A percentile compares a stretch with the other conserved stretches of the same genome.
Evolutionary conservation across 169 alveolate genomes (phyloP).

Genomic region (Neospora caninum): DNA sequence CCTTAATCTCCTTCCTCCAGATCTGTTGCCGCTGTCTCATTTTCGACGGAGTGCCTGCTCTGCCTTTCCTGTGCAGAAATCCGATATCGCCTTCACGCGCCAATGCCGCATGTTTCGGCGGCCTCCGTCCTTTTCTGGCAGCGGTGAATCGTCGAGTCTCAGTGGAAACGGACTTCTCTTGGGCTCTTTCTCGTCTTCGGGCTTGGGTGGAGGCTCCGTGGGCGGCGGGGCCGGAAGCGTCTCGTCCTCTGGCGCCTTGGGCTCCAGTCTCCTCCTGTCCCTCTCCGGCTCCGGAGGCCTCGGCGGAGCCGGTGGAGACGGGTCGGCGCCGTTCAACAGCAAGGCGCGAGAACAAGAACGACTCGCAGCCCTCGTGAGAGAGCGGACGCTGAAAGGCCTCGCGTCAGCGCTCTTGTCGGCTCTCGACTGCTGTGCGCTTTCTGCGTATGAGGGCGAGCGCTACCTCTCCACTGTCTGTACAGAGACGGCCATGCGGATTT

Average conservation of each 20-base stretch:
- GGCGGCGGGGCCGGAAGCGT: neutral
- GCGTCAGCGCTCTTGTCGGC: slow-evolving; percentile 60
- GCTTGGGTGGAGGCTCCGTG: slow-evolving; percentile 2
- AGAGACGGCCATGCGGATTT: neutral
- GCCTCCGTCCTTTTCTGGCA: slow-evolving; percentile 1
- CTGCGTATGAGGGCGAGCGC: slow-evolving; percentile 45
- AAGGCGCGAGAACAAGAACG: slow-evolving; percentile 16
- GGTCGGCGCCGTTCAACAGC: neutral
- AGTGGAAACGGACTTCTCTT: slow-evolving; percentile 34
- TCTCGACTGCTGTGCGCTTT: slow-evolving; percentile 47
- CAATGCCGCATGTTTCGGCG: slow-evolving; percentile 59
- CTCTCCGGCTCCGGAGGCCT: neutral
- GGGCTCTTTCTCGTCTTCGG: slow-evolving; percentile 2
- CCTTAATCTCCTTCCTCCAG: too few relatives aligned
- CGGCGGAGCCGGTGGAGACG: neutral
- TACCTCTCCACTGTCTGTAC: neutral
- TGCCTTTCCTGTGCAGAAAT: neutral
- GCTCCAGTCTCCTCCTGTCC: neutral
- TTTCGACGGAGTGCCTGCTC: neutral
- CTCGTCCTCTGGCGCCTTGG: neutral
- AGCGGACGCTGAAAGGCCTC: slow-evolving; percentile 31
- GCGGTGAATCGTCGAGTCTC: slow-evolving; percentile 18
- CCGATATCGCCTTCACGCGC: slow-evolving; percentile 50
- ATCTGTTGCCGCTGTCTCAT: too few relatives aligned
- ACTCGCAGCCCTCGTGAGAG: neutral